Evolutionary conservation across 2,329 filamentous ascomycete genomes (phyloP), one percentile per base, ranked within the genome.

Genomic region (Tolypocladium pustulatum): DNA sequence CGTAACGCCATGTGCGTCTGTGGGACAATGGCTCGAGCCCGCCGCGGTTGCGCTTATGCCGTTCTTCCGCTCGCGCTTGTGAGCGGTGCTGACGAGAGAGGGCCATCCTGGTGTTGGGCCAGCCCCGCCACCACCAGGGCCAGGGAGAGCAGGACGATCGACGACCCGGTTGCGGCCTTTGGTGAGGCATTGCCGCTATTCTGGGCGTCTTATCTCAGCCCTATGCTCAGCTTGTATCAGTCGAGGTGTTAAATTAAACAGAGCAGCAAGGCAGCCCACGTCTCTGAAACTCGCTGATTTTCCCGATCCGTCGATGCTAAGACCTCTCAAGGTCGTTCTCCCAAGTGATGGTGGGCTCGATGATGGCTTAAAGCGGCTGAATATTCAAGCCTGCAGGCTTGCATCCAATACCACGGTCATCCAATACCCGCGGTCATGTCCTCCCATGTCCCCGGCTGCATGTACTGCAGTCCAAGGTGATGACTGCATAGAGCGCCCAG

Each of bases 41-140:
- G n/a, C 5, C 49, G 49, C 49, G 49, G 49, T n/a, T 52, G 49
- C 57, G 52, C 52, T 58, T 58, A 36, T 52, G 46, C 27, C 43
- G 46, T 36, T 12, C 36, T 25, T 55, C 36, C 54, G 57, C 57
- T 46, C 57, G 57, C 57, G 57, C 57, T 56, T 56, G 46, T 55
- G 41, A 51, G 53, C 53, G 36, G 25, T 36, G 57, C 57, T 59
- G 57, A 59, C 57, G 57, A 56, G 57, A 56, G 57, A 54, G 22
- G 36, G 20, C 38, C 17, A 41, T 41, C 38, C 38, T 41, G 46
- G 10, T 12, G 25, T n/a, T 17, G 25, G 51, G n/a, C 36, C 49
- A 40, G 4, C 41, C 41, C 17, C 27, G 9, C 49, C 49, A 8
- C 27, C 27, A 30, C 25, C 13, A 9, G 8, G 27, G 27, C 4